phyloP scores from a whole-genome alignment of 2,329 filamentous ascomycete genomes.

The Canariomyces notabilis region DNA sequence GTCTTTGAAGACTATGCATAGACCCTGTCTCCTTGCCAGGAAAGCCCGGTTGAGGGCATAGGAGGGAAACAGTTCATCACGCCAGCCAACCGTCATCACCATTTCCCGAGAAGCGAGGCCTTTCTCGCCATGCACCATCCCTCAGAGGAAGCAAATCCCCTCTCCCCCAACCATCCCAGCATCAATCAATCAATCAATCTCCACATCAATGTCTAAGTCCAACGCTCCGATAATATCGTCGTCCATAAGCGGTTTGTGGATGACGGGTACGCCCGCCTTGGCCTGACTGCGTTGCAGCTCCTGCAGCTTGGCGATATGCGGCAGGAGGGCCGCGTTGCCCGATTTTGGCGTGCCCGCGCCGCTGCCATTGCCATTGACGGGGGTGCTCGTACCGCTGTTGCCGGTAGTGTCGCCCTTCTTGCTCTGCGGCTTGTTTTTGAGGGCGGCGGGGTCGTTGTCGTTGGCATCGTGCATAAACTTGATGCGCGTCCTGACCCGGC shows the following conservation, averaged over 20 bases:
- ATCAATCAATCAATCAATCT: conserved; percentile 19
- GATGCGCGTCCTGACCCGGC: conserved; percentile 60
- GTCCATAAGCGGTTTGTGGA: conserved; percentile 76
- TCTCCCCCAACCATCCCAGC: background rate
- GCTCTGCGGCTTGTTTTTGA: background rate
- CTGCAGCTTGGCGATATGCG: conserved; percentile 51
- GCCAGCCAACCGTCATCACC: no score
- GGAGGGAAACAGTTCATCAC: background rate
- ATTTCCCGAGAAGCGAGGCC: no score
- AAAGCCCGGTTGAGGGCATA: no score
- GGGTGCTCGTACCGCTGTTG: conserved; percentile 44
- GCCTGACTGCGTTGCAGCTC: conserved; percentile 42
- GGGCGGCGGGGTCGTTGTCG: conserved; percentile 44
- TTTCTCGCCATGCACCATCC: no score
- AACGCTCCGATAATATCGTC: conserved; percentile 88
- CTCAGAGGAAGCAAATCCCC: background rate
- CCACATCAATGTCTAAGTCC: conserved; percentile 85
- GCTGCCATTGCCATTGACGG: conserved; percentile 39
- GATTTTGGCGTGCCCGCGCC: conserved; percentile 43
- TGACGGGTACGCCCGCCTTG: conserved; percentile 59
- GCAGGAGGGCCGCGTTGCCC: conserved; percentile 35
- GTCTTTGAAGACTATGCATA: no score
- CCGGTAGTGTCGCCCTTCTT: conserved; percentile 10
- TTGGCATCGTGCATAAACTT: conserved; percentile 64
- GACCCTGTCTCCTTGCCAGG: no score